These are phyloP conservation scores for Sophora flavescens DNA, from an alignment of 306 rosid species.

Conservation along the genomic window DNA sequence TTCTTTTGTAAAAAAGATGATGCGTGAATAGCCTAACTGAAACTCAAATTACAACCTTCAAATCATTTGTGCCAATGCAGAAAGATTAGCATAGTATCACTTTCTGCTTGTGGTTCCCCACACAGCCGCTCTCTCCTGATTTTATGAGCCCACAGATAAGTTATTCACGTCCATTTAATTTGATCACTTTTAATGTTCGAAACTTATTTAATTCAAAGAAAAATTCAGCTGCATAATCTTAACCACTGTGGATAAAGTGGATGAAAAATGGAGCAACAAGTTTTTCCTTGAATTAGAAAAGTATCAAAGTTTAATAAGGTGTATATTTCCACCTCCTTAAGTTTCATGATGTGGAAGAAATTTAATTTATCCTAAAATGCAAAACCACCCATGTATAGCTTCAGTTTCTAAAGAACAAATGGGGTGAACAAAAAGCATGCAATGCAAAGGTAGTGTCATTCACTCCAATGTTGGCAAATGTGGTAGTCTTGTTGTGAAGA, in stretches of 20 bases:
- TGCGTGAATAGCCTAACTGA: too few relatives aligned
- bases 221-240: background rate
- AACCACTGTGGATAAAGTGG: background rate
- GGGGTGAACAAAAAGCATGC: background rate
- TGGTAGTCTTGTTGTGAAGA: too few relatives aligned
- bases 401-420: background rate
- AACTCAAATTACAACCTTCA: background rate
- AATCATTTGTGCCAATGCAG: constrained; percentile 34
- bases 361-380: background rate
- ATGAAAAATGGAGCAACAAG: background rate
- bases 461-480: too few relatives aligned
- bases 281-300: background rate
- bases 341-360: background rate
- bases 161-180: constrained; percentile 26
- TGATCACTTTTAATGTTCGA: constrained; percentile 1
- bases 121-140: constrained; percentile 41
- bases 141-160: constrained; percentile 21
- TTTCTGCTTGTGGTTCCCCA: constrained; percentile 62
- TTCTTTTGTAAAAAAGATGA: too few relatives aligned
- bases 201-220: constrained; percentile 1
- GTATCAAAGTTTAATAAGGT: background rate
- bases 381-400: background rate
- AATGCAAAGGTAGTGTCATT: too few relatives aligned
- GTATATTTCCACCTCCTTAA: background rate
- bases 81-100: constrained; percentile 33